Percentiles rank a stretch among this genome's conserved stretches.
These are phyloP conservation scores for Digitaria exilis DNA, from an alignment of 202 grass and related monocot genomes.

Conservation along the genomic window DNA sequence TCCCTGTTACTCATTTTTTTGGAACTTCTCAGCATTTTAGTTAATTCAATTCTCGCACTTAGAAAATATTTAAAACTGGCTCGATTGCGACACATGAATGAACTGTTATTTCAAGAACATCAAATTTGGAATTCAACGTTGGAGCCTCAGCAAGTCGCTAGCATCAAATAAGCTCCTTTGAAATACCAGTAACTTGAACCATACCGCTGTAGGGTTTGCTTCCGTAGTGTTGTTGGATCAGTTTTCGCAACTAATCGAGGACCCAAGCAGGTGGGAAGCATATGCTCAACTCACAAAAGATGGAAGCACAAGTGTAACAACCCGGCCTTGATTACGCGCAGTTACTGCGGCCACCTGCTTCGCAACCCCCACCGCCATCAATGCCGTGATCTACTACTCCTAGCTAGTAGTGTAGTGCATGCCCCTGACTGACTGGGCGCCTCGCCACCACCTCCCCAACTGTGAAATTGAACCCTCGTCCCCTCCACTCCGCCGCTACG, in stretches of 20 bases:
- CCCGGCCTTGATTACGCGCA: conserved; percentile 39
- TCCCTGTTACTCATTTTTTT: no score
- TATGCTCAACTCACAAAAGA: neutral
- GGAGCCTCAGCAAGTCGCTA: no score
- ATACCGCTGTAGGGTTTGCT: neutral
- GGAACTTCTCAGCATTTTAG: no score
- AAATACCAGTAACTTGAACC: neutral
- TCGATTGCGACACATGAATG: no score
- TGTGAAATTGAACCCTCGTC: conserved; percentile 38
- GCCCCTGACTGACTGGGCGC: neutral
- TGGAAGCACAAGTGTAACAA: conserved; percentile 3
- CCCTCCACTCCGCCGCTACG: no score
- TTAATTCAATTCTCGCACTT: no score
- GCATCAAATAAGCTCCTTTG: neutral
- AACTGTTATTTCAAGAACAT: no score
- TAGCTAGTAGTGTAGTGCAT: neutral
- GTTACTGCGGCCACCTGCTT: conserved; percentile 56
- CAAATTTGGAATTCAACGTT: no score
- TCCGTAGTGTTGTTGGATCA: no score
- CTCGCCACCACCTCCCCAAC: conserved; percentile 43
- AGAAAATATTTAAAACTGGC: no score
- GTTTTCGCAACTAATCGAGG: neutral
- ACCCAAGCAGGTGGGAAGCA: neutral
- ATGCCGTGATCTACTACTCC: conserved; percentile 50
- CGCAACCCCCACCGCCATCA: conserved; percentile 50